Evolutionary conservation across 306 rosid genomes (phyloP), one percentile per base, ranked within the genome.

Genomic region (Hippophae rhamnoides): DNA sequence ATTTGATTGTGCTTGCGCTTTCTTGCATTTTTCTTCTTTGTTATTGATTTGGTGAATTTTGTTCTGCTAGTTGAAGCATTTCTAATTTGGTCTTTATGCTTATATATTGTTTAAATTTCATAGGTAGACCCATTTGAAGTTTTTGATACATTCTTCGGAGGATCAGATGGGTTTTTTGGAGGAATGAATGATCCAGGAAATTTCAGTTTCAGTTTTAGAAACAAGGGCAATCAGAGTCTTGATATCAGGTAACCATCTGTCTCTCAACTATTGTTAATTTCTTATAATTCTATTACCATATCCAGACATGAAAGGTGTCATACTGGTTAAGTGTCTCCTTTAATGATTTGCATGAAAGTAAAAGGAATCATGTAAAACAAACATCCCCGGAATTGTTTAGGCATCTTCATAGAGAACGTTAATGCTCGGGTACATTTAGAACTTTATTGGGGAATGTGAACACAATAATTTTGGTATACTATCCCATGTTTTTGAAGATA

Each of bases 41-140:
- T 31, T 31, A 2, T 31, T 31, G 38, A 31, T 4, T 31, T 31
- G n/a, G 46, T 23, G 49, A 5, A 27, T 52, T 18, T 64, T 54
- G 6, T 46, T 61, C 47, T 60, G 47, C 46, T 45, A 44, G 48
- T 12, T 5, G 43, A 13, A 60, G 38, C 27, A 26, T 46, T 68
- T 18, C 11, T 66, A 58, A 43, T 55, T 54, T 62, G 31, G 58
- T 46, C 42, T 64, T 55, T 56, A 56, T 77, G 68, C 57, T 58
- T 56, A 67, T 67, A 64, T 18, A 14, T 55, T 48, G 54, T 66
- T 54, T 40, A 44, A 73, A 56, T 66, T 64, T 9, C 61, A 60
- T 75, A 92, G 99, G 86, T 88, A 72, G 86, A 84, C 80, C 93
- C 90, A 31, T 92, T 76, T 67, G 93, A 83, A 23, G 65, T 81